phyloP scores from a whole-genome alignment of 1,284 basidiomycete genomes.

The Ganoderma meredithae region DNA sequence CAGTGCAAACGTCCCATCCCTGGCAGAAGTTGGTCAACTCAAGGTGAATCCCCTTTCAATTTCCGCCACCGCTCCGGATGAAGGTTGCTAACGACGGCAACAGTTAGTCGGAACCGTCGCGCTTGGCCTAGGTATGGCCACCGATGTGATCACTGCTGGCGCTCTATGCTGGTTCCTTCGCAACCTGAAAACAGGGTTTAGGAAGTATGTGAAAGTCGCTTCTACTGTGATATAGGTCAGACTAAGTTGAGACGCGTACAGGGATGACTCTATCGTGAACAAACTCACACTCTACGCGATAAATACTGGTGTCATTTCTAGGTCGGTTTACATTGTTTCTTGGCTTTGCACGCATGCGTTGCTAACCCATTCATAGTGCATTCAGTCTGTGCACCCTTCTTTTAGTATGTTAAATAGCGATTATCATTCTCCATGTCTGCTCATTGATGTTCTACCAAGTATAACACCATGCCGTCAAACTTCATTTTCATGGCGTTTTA shows the following conservation, averaged over 20 bases:
- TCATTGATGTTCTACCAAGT: constrained; percentile 46
- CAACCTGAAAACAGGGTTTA: constrained; percentile 54
- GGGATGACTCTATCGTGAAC: constrained; percentile 66
- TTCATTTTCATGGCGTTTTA: constrained; percentile 66
- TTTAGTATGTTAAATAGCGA: constrained; percentile 49
- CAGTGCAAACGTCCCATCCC: constrained; percentile 23
- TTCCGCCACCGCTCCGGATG: neutral
- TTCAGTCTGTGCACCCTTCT: constrained; percentile 64
- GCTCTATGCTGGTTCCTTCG: constrained; percentile 62
- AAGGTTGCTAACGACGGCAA: too few species aligned
- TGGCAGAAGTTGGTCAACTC: constrained; percentile 23
- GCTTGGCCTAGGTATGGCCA: constrained; percentile 52
- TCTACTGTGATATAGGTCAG: neutral
- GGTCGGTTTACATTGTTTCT: constrained; percentile 44
- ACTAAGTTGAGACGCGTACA: constrained; percentile 35
- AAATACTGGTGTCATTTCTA: constrained; percentile 68
- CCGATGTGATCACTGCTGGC: constrained; percentile 57
- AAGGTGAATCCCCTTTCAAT: constrained; percentile 20
- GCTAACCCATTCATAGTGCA: constrained; percentile 47
- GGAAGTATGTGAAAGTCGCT: constrained; percentile 42
- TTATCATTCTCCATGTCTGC: neutral
- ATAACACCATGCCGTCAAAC: constrained; percentile 60
- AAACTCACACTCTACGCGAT: constrained; percentile 60
- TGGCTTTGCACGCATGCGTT: neutral
- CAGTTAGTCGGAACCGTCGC: constrained; percentile 52